Evolutionary conservation across 164 flowering plant species (phyloP), one percentile per base, ranked within the genome.

Genomic region (Chimonanthus salicifolius): DNA sequence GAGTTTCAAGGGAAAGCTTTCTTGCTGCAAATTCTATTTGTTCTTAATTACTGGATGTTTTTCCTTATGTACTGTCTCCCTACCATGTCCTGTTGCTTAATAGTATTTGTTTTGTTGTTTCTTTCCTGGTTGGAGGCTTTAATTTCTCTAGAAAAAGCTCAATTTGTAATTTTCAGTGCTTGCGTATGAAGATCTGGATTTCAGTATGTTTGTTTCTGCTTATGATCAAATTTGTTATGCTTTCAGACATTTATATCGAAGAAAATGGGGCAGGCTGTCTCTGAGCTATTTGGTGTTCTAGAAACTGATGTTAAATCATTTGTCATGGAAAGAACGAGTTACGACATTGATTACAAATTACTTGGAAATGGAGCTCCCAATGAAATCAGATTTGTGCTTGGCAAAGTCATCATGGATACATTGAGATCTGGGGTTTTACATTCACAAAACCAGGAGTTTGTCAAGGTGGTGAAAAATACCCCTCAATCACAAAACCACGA

Each of bases 371-470:
- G 97, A 16, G 58, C 84, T 76, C 67, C 48, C 7, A 6, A 20
- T 6, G 92, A 96, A 83, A 80, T 78, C 1, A 84, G 95, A 77
- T 90, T 84, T 82, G 89, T 86, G 67, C 82, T 96, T 21, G 98
- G 98, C 47, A 85, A 85, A 83, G 75, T 92, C 77, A 88, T 95
- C 63, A 72, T 89, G 82, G 85, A 89, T 49, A 88, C 97, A 20
- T 70, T 95, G 92, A 74, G 70, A 43, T 70, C 74, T 74, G 84
- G 74, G 47, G 20, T 66, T 49, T 46, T 72, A 70, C 75, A 18
- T 58, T 66, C 70, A 68, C 70, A 69, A 45, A 58, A 54, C 46
- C 15, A 7, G 70, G 65, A 67, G 16, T 5, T 60, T 43, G 21
- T 46, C n/a, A 21, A 62, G 58, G 45, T 11, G 8, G 46, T 5